A percentile compares a stretch with the other conserved stretches of the same genome.
Evolutionary conservation across 495 filamentous ascomycete species (phyloP).

Genomic region (Schizothecium vesticola): DNA sequence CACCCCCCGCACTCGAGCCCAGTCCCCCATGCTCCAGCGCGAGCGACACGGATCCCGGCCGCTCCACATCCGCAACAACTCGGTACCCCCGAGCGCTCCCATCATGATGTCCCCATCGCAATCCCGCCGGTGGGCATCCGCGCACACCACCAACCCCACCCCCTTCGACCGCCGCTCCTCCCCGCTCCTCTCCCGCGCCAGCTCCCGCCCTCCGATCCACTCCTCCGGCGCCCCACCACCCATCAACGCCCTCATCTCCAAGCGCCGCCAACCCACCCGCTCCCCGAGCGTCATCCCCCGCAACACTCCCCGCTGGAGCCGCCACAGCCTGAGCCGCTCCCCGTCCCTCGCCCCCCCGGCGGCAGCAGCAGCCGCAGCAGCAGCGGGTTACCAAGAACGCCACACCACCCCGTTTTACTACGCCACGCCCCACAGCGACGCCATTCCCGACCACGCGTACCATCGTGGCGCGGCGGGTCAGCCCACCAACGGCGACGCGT

Average conservation of each 20-base stretch:
- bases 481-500: constrained; percentile 17
- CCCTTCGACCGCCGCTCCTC: constrained; percentile 35
- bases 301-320: constrained; percentile 45
- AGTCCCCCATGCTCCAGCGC: constrained; percentile 33
- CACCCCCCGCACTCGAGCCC: constrained; percentile 23
- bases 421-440: constrained; percentile 52
- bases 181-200: constrained; percentile 27
- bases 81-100: constrained; percentile 37
- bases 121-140: constrained; percentile 35
- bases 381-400: constrained; percentile 22
- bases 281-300: constrained; percentile 40
- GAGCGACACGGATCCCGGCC: constrained; percentile 40
- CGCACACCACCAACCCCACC: constrained; percentile 20
- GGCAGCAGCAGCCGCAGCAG: constrained; percentile 3
- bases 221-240: background rate
- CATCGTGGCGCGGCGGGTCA: constrained; percentile 21
- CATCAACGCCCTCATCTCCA: constrained; percentile 13
- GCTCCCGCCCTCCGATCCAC: constrained; percentile 20
- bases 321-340: constrained; percentile 32
- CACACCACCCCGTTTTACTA: constrained; percentile 46
- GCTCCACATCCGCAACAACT: constrained; percentile 40
- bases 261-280: constrained; percentile 33
- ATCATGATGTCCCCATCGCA: constrained; percentile 25
- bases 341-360: constrained; percentile 21
- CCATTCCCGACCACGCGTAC: constrained; percentile 16